Evolutionary conservation across 148 eudicot genomes (phyloP).

Genomic region (Arbutus unedo): DNA sequence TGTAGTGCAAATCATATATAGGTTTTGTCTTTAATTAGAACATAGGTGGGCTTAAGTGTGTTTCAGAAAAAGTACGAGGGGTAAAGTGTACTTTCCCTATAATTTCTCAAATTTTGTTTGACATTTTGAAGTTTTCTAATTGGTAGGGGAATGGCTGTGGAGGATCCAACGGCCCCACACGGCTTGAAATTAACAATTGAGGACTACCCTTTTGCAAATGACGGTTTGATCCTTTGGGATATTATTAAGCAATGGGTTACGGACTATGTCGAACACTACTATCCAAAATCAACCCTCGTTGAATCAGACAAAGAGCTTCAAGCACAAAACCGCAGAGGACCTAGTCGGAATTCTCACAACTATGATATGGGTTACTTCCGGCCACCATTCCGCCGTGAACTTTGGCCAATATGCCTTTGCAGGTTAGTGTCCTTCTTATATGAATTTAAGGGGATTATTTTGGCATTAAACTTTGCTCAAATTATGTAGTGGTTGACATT

Average conservation of each 20-base stretch:
- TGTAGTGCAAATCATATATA: too few species aligned
- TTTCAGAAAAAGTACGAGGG: too few species aligned
- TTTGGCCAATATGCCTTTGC: constrained; percentile 69
- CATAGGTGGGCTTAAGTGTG: too few species aligned
- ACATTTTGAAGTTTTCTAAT: too few species aligned
- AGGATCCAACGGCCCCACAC: constrained; percentile 60
- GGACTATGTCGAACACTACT: constrained; percentile 60
- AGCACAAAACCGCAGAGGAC: constrained; percentile 39
- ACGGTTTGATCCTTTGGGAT: constrained; percentile 69
- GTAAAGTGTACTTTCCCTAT: too few species aligned
- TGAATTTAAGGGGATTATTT: too few species aligned
- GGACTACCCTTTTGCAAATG: constrained; percentile 75
- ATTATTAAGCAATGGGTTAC: constrained; percentile 61
- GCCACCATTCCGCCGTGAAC: constrained; percentile 82
- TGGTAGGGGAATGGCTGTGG: constrained; percentile 62
- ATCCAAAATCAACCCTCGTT: constrained; percentile 32
- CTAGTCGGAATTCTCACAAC: constrained; percentile 50
- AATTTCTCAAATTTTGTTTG: not conserved
- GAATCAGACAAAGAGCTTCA: constrained; percentile 57
- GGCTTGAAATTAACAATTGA: constrained; percentile 61
- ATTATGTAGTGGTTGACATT: not conserved
- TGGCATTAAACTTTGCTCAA: constrained; percentile 53
- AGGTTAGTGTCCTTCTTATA: constrained; percentile 45
- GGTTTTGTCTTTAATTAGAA: too few species aligned
- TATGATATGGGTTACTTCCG: constrained; percentile 74